These are phyloP conservation scores for Phytophthora litchii DNA, from an alignment of 352 stramenopile species.

Conservation along the genomic window DNA sequence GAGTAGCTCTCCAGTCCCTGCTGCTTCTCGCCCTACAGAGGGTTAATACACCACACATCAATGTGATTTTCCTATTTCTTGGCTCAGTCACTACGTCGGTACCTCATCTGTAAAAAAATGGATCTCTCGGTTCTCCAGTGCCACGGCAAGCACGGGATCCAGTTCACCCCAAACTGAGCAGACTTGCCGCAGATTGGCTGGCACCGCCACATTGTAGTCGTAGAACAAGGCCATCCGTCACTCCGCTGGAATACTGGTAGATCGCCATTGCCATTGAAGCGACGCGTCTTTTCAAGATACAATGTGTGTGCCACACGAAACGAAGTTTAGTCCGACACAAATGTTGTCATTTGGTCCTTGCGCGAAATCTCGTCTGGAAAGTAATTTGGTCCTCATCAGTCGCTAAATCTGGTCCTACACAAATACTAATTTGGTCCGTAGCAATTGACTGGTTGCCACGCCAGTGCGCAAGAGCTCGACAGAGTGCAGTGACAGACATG, in stretches of 20 bases:
- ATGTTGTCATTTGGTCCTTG: no score
- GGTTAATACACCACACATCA: not conserved
- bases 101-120: constrained; percentile 92
- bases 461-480: constrained; percentile 16
- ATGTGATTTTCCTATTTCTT: no score
- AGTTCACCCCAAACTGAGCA: constrained; percentile 84
- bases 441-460: constrained; percentile 37
- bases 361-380: no score
- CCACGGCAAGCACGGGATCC: constrained; percentile 84
- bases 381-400: no score
- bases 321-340: no score
- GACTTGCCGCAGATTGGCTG: constrained; percentile 69
- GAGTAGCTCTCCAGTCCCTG: constrained; percentile 60
- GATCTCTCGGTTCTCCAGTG: constrained; percentile 84
- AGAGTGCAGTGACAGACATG: constrained; percentile 32
- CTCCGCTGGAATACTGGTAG: constrained; percentile 1
- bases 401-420: constrained; percentile 4
- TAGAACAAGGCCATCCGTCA: constrained; percentile 72
- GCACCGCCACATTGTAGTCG: constrained; percentile 78
- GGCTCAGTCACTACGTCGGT: no score
- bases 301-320: not conserved
- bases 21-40: constrained; percentile 67
- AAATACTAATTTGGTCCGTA: constrained; percentile 8
- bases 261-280: constrained; percentile 6
- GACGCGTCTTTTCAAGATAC: constrained; percentile 31